Percentiles rank a stretch among this genome's conserved stretches.
These are phyloP conservation scores for Saitozyma podzolica DNA, from an alignment of 768 basidiomycete species.

Conservation along the genomic window DNA sequence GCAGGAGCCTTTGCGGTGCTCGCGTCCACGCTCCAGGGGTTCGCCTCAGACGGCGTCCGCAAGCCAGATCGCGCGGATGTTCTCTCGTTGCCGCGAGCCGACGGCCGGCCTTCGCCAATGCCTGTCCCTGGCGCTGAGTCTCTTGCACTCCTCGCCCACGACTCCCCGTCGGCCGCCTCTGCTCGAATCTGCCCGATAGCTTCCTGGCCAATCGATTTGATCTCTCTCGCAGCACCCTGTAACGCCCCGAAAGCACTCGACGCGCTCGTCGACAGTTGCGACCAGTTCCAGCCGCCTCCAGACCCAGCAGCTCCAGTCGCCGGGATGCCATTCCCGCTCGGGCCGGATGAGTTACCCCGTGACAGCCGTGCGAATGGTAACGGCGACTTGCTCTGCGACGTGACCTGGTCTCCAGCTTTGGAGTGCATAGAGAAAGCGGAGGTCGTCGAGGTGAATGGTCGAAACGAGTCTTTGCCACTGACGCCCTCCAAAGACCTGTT, in stretches of 20 bases:
- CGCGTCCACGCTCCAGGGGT: conserved; percentile 34
- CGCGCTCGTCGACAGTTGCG: conserved; percentile 45
- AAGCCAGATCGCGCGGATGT: background rate
- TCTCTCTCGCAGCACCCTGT: conserved; percentile 42
- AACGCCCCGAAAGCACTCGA: conserved; percentile 45
- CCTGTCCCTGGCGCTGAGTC: conserved; percentile 9
- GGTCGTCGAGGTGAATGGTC: conserved; percentile 54
- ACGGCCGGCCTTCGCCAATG: conserved; percentile 12
- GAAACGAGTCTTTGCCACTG: conserved; percentile 49
- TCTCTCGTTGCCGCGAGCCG: background rate
- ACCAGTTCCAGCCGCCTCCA: conserved; percentile 42
- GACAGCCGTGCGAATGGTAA: background rate
- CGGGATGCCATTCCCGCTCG: background rate
- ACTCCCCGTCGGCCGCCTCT: conserved; percentile 29
- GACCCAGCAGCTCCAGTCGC: too few relatives aligned
- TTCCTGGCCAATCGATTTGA: conserved; percentile 41
- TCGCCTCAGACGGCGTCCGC: conserved; percentile 36
- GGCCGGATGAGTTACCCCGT: background rate
- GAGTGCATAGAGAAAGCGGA: conserved; percentile 52
- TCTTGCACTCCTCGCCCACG: conserved; percentile 16
- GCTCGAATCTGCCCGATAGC: conserved; percentile 37
- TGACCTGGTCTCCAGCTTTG: background rate
- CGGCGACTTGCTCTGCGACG: too few relatives aligned
- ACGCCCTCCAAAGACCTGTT: conserved; percentile 3
- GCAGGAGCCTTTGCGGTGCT: background rate